Conservation (phyloP, 495 filamentous ascomycete species). For the Pseudevernia furfuracea region DNA sequence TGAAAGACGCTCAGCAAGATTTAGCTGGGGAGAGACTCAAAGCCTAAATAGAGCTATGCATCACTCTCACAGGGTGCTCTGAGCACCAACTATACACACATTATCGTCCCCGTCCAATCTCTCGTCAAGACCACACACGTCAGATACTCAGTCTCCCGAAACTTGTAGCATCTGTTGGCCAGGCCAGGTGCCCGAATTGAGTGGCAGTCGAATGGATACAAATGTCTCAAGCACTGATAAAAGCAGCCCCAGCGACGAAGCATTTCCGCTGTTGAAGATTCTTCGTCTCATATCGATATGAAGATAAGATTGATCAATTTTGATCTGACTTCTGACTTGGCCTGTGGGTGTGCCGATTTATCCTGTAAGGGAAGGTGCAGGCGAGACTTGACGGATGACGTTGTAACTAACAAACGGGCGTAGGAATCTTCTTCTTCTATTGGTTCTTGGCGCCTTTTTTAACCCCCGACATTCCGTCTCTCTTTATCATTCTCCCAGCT, state of each 20-base stretch:
- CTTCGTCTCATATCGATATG: not conserved
- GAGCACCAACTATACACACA: not conserved
- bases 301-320: too few relatives aligned
- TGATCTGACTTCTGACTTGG: not conserved
- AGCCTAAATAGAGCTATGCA: conserved; percentile 30
- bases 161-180: not conserved
- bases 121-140: not conserved
- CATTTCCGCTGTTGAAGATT: not conserved
- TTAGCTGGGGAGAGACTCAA: conserved; percentile 48
- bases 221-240: not conserved
- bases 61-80: not conserved
- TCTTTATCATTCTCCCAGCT: conserved; percentile 17
- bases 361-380: conserved; percentile 31
- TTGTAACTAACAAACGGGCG: not conserved
- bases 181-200: not conserved
- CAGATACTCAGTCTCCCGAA: not conserved
- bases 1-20: conserved; percentile 72
- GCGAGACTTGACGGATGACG: conserved; percentile 25
- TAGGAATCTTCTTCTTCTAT: not conserved
- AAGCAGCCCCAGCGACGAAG: not conserved
- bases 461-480: conserved; percentile 30
- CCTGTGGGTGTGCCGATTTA: conserved; percentile 3
- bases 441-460: not conserved
- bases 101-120: not conserved
- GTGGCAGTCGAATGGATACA: not conserved